Base-by-base conservation (phyloP, 2,329 filamentous ascomycete species). In the Microcyclospora tardicrescens region DNA sequence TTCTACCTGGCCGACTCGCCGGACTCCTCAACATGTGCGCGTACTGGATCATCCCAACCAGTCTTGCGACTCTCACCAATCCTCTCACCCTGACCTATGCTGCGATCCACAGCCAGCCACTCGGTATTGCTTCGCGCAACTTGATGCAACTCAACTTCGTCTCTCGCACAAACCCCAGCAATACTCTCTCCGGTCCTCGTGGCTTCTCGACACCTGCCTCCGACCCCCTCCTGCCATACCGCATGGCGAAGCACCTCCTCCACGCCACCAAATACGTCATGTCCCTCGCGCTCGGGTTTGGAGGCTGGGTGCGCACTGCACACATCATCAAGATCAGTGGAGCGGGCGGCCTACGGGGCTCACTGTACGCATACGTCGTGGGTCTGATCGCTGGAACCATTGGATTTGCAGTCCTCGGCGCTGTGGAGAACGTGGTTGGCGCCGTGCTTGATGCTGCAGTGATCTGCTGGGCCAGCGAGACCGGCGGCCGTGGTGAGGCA, bases 401-500 rank as follows among this genome's bases (percentile, higher is more conserved):
- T 50, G 91, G 91, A 6, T 98, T 91, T 79, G 86, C 84, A 5
- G 79, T 96, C 1, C 68, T 98, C n/a, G 59, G 59, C 12, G 57
- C 58, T 6, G 51, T 60, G n/a, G 59, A 61, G 48, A 60, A 59
- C 32, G 57, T 61, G 3, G 53, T 61, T 2, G 57, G 57, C 2
- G 58, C 52, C 10, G 55, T 60, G 6, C 45, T 61, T 35, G 59
- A 61, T 41, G 59, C 58, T 36, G 85, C 85, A 28, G 74, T 96
- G 16, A 80, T 98, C 10, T 98, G 91, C 66, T 96, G 93, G 74
- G 86, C 84, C 16, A 94, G 84, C 53, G 91, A 98, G 72, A 81
- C 62, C 49, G 75, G 73, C 37, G 64, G 66, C 9, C 59, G 61
- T 36, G 81, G 79, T 5, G 73, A 77, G 49, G 73, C 70, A 33